These are phyloP conservation scores for Fusarium guadeloupense DNA, from an alignment of 2,329 filamentous ascomycete species.

Conservation along the genomic window DNA sequence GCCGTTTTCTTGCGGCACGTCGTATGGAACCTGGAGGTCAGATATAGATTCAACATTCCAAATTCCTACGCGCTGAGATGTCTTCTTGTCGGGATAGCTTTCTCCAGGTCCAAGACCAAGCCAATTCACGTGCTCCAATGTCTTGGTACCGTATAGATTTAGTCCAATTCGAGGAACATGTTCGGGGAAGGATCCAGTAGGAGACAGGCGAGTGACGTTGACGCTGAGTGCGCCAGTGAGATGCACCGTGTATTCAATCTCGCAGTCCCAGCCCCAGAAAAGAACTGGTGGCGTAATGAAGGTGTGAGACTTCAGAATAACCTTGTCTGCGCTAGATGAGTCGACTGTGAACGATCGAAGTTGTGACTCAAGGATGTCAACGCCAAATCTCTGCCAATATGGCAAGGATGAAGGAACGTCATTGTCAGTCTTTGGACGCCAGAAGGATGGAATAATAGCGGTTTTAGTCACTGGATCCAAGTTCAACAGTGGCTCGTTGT, in stretches of 20 bases:
- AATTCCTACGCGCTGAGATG: constrained; percentile 63
- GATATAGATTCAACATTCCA: constrained; percentile 54
- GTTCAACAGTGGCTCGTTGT: constrained; percentile 49
- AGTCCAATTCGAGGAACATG: constrained; percentile 71
- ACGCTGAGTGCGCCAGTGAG: constrained; percentile 57
- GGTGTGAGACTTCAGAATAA: constrained; percentile 62
- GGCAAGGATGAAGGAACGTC: constrained; percentile 63
- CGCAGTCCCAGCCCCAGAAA: constrained; percentile 64
- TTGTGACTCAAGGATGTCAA: constrained; percentile 57
- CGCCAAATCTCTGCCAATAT: constrained; percentile 66
- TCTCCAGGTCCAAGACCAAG: constrained; percentile 71
- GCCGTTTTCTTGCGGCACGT: constrained; percentile 74
- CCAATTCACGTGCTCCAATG: constrained; percentile 63
- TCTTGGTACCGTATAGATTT: constrained; percentile 59
- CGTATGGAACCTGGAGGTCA: constrained; percentile 66
- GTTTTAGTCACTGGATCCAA: constrained; percentile 48
- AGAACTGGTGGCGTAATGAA: constrained; percentile 68
- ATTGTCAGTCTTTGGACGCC: constrained; percentile 73
- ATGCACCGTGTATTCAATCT: constrained; percentile 62
- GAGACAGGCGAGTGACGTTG: constrained; percentile 53
- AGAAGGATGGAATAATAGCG: constrained; percentile 61
- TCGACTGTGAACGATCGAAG: constrained; percentile 53
- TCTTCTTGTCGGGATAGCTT: constrained; percentile 70
- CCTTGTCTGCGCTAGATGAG: constrained; percentile 54
- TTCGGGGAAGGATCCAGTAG: constrained; percentile 59